Evolutionary conservation across 495 filamentous ascomycete genomes (phyloP).

Genomic region (Daldinia bambusicola): DNA sequence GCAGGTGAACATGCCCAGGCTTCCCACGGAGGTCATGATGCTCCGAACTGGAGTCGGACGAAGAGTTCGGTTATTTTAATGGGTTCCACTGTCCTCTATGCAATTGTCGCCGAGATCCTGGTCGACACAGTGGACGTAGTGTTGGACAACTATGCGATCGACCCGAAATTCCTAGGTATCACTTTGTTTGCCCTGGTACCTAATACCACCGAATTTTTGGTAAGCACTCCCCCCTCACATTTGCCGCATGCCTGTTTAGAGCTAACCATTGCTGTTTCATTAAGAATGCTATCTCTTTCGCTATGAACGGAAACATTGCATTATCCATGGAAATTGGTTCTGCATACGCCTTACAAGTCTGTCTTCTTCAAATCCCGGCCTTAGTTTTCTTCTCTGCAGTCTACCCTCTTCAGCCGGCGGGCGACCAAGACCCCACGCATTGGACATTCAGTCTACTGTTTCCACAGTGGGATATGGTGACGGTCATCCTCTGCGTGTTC

Average conservation of each 20-base stretch:
- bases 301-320: slow-evolving; percentile 99
- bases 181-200: slow-evolving; percentile 97
- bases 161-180: slow-evolving; percentile 98
- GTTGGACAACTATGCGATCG: slow-evolving; percentile 85
- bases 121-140: slow-evolving; percentile 97
- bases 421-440: slow-evolving; percentile 65
- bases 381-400: slow-evolving; percentile 89
- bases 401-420: slow-evolving; percentile 48
- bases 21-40: slow-evolving; percentile 87
- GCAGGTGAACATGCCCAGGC: slow-evolving; percentile 57
- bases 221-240: slow-evolving; percentile 56
- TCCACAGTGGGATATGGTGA: slow-evolving; percentile 99
- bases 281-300: slow-evolving; percentile 98
- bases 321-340: slow-evolving; percentile 99
- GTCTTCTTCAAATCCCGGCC: slow-evolving; percentile 93
- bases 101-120: slow-evolving; percentile 94
- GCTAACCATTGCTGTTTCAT: slow-evolving; percentile 49
- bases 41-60: slow-evolving; percentile 93
- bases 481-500: slow-evolving; percentile 97
- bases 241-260: neutral
- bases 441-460: slow-evolving; percentile 96
- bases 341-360: slow-evolving; percentile 96
- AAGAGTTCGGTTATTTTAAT: slow-evolving; percentile 92
- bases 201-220: slow-evolving; percentile 97
- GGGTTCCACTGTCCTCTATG: slow-evolving; percentile 91